A percentile compares a stretch with the other conserved stretches of the same genome.
These are phyloP conservation scores for Lactarius sanguifluus DNA, from an alignment of 768 basidiomycete genomes.

Conservation along the genomic window DNA sequence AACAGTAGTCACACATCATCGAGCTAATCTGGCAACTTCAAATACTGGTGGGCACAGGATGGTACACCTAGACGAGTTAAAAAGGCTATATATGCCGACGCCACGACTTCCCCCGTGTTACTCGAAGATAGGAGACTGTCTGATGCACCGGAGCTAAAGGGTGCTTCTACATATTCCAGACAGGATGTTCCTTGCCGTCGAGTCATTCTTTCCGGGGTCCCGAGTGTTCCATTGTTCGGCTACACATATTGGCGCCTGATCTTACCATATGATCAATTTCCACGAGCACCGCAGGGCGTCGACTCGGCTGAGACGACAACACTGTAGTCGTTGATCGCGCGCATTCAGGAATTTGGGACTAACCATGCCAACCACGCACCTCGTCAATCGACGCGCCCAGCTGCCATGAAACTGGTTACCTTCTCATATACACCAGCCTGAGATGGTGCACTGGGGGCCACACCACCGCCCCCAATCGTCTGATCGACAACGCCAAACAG, in stretches of 20 bases:
- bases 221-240: neutral
- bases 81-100: neutral
- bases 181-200: neutral
- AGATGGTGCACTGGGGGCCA: neutral
- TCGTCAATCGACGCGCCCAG: neutral
- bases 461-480: neutral
- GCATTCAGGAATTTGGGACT: neutral
- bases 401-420: neutral
- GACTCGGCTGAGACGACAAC: neutral
- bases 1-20: neutral
- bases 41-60: neutral
- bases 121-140: neutral
- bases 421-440: too few relatives aligned
- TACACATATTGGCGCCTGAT: neutral
- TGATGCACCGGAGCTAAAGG: neutral
- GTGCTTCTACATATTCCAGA: neutral
- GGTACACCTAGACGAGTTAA: neutral
- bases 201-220: neutral
- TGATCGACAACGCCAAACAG: neutral
- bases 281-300: neutral
- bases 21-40: neutral
- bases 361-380: neutral
- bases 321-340: neutral
- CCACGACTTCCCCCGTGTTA: neutral
- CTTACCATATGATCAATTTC: neutral